Base-by-base conservation (phyloP, 2,329 filamentous ascomycete genomes). In the Fusarium sp. region DNA sequence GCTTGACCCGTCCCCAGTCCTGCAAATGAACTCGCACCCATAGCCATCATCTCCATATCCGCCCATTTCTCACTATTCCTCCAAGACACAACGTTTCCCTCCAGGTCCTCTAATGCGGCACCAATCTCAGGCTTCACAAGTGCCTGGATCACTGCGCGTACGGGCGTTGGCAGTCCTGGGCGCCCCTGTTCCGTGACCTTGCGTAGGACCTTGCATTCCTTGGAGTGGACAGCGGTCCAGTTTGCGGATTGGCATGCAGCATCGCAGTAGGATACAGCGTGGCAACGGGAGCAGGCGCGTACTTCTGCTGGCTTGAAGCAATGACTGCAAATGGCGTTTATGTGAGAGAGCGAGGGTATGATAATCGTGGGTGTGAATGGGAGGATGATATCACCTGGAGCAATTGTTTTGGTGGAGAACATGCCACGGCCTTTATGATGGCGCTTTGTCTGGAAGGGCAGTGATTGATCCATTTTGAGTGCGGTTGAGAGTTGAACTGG, bases 231-330 rank as follows among this genome's bases (percentile, higher is more conserved):
- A 3, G 75, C 73, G 9, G 75, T 75, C 87, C 88, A 90, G 72
- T 86, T 83, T 3, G 81, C 77, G 24, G 78, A 78, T 76, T 90
- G 88, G 76, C 88, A 90, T 7, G 73, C 67, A 9, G 77, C 56
- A 50, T 80, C 79, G 78, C 88, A 90, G 79, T 90, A 90, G 26
- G 79, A 81, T 5, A 82, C 81, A 2, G 82, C 79, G 28, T 79
- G 82, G 77, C 88, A 90, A 48, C 80, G 83, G 0, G 83, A 83
- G 76, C 88, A 90, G 22, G 81, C 79, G 41, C 72, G 73, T 24
- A 73, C 71, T 32, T 56, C 56, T 44, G 71, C 69, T 28, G 68
- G 53, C 37, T 66, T 70, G 28, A 87, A 79, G 75, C 86, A 88
- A 77, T 83, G 77, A 64, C 81, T 81, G 79, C 87, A 89, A 32